Conservation (phyloP, 176 grass and related monocot species). For the Paspalum notatum region DNA sequence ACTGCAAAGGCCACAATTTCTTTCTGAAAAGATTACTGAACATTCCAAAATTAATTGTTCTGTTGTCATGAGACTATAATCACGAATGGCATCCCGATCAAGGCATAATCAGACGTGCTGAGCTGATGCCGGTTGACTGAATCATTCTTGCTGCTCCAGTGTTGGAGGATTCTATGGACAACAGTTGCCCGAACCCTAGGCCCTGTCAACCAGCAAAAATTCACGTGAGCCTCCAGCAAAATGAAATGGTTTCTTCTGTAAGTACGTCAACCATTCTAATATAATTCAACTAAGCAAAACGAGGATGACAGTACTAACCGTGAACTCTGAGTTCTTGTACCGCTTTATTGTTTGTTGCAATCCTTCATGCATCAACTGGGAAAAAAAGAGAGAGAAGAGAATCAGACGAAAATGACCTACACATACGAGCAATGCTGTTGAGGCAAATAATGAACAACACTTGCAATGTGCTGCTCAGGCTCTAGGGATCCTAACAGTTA, state of each 20-base stretch:
- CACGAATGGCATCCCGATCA: neutral
- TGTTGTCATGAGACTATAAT: too few relatives aligned
- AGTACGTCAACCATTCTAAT: neutral
- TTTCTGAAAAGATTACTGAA: too few relatives aligned
- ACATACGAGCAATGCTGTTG: neutral
- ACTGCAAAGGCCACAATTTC: too few relatives aligned
- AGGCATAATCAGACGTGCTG: slow-evolving; percentile 16
- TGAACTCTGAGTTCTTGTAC: neutral
- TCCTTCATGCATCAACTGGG: slow-evolving; percentile 9
- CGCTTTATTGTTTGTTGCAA: slow-evolving; percentile 8
- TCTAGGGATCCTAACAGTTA: neutral
- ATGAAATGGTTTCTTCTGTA: neutral
- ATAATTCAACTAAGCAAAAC: neutral
- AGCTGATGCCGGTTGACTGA: neutral
- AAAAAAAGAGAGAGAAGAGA: neutral
- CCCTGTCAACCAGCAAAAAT: slow-evolving; percentile 8
- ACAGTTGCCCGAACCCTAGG: slow-evolving; percentile 19
- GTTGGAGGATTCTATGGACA: slow-evolving; percentile 10
- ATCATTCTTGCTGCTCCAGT: neutral
- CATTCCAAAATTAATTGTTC: too few relatives aligned
- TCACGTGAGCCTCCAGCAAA: neutral
- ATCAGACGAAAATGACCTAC: neutral
- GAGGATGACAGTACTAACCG: neutral
- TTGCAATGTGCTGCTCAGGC: neutral
- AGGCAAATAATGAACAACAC: neutral